phyloP scores from a whole-genome alignment of 2,329 filamentous ascomycete species.

The Aspergillus alliaceus region DNA sequence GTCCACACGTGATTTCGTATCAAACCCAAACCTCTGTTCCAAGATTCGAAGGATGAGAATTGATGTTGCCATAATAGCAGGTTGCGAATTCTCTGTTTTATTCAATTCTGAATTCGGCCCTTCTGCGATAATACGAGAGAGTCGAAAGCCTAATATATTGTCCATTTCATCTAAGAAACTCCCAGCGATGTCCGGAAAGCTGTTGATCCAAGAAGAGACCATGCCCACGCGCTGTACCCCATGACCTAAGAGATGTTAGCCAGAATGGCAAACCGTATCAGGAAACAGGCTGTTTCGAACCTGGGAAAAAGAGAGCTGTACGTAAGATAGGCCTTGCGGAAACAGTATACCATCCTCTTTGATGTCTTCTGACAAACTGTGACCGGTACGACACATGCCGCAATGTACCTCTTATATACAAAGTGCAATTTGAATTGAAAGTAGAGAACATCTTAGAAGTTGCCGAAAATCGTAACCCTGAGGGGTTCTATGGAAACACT shows the following conservation, averaged over 20 bases:
- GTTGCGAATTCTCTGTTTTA: conserved; percentile 83
- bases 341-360: conserved; percentile 5
- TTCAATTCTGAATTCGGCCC: conserved; percentile 78
- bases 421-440: conserved; percentile 1
- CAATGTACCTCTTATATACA: background rate
- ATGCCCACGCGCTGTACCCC: conserved; percentile 88
- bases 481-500: conserved; percentile 15
- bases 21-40: conserved; percentile 80
- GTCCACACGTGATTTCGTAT: conserved; percentile 68
- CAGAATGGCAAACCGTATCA: background rate
- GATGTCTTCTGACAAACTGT: background rate
- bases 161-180: conserved; percentile 87
- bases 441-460: conserved; percentile 20
- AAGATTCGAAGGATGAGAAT: conserved; percentile 85
- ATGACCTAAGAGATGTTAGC: conserved; percentile 61
- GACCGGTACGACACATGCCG: conserved; percentile 1
- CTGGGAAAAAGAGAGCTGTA: conserved; percentile 51
- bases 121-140: conserved; percentile 75
- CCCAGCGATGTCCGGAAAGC: conserved; percentile 75
- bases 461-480: conserved; percentile 13
- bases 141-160: conserved; percentile 67
- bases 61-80: conserved; percentile 93
- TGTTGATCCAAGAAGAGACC: conserved; percentile 80
- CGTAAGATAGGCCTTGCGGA: conserved; percentile 25
- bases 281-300: conserved; percentile 21